Evolutionary conservation across 352 stramenopile species (phyloP).

Genomic region (Phytopythium montanum): DNA sequence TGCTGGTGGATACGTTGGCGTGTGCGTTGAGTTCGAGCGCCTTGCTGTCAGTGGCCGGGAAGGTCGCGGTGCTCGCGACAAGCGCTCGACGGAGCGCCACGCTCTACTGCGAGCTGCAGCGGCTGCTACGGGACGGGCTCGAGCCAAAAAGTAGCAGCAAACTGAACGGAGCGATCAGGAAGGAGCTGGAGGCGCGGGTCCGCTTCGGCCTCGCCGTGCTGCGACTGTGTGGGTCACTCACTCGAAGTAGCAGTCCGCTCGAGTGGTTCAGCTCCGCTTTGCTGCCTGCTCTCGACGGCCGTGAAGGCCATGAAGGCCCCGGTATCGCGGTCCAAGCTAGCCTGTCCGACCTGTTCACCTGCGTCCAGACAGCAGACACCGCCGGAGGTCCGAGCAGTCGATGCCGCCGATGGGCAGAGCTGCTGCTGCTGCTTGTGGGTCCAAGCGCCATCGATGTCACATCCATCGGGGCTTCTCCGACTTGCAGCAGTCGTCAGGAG

Average conservation of each 20-base stretch:
- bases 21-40: not conserved
- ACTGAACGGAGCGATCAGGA: not conserved
- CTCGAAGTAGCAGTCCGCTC: not conserved
- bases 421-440: not conserved
- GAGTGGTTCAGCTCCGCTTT: not conserved
- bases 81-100: not conserved
- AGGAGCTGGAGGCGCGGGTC: not conserved
- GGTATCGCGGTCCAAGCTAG: not conserved
- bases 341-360: not conserved
- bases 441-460: not conserved
- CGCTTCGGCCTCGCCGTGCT: constrained; percentile 2
- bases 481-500: not conserved
- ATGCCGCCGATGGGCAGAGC: not conserved
- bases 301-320: not conserved
- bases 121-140: not conserved
- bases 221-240: not conserved
- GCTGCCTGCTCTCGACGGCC: not conserved
- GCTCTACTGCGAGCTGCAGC: constrained; percentile 3
- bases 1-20: constrained; percentile 10
- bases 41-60: not conserved
- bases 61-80: not conserved
- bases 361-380: not conserved
- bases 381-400: not conserved
- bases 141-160: not conserved
- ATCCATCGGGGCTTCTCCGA: not conserved